Percentiles rank a stretch among this genome's conserved stretches.
phyloP scores from a whole-genome alignment of 1,284 basidiomycete species.

The Irpex sp. region DNA sequence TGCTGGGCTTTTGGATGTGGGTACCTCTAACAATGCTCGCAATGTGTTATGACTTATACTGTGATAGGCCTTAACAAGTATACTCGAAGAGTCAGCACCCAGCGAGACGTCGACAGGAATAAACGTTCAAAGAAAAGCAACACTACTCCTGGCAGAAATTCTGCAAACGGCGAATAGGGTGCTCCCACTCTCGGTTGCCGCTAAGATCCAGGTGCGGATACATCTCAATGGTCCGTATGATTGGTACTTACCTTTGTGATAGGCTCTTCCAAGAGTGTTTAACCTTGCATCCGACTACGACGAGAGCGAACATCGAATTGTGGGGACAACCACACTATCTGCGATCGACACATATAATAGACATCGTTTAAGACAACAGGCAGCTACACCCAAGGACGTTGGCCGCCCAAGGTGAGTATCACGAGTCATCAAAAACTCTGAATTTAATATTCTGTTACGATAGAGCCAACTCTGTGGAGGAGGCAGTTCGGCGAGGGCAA shows the following conservation, averaged over 20 bases:
- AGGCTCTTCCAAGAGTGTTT: constrained; percentile 87
- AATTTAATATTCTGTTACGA: neutral
- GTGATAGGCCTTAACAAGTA: constrained; percentile 69
- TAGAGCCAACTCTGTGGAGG: constrained; percentile 84
- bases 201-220: constrained; percentile 66
- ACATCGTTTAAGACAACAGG: constrained; percentile 65
- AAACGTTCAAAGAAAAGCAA: constrained; percentile 80
- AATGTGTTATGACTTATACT: neutral
- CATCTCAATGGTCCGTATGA: neutral
- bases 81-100: constrained; percentile 67
- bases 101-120: constrained; percentile 41
- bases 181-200: constrained; percentile 79
- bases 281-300: constrained; percentile 75
- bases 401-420: constrained; percentile 51
- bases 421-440: no score
- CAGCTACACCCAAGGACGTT: constrained; percentile 42
- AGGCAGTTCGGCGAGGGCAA: constrained; percentile 83
- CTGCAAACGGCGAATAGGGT: constrained; percentile 86
- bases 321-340: constrained; percentile 81
- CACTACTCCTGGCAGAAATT: constrained; percentile 87
- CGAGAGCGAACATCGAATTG: constrained; percentile 67
- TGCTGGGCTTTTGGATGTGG: constrained; percentile 82
- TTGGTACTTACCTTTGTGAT: constrained; percentile 4
- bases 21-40: constrained; percentile 16
- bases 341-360: constrained; percentile 91